Conservation (phyloP, 768 basidiomycete genomes). For the Chalciporus pseudorubinellus region DNA sequence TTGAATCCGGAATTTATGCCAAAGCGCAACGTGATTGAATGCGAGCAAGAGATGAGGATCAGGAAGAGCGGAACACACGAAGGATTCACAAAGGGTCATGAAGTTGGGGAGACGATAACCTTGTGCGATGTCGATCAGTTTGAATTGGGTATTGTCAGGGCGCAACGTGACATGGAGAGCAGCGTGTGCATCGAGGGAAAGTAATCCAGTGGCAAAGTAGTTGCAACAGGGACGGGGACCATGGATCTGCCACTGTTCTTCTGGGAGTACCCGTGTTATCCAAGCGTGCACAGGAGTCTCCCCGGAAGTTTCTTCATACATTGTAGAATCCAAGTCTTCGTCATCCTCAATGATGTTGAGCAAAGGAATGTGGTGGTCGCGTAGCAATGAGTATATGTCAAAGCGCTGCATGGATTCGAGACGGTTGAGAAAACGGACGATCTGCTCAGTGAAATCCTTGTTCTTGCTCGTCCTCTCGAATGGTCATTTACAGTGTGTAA, state of each 20-base stretch:
- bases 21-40: slow-evolving; percentile 1
- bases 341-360: neutral
- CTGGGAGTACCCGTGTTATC: neutral
- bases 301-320: neutral
- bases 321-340: no score
- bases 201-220: neutral
- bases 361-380: neutral
- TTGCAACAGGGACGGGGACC: neutral
- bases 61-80: no score
- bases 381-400: slow-evolving; percentile 18
- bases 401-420: slow-evolving; percentile 23
- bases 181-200: neutral
- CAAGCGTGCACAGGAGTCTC: neutral
- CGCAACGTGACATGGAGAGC: neutral
- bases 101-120: slow-evolving; percentile 32
- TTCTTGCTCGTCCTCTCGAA: slow-evolving; percentile 20
- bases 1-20: slow-evolving; percentile 27
- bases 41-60: no score
- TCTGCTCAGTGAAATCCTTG: slow-evolving; percentile 35
- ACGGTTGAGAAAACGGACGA: slow-evolving; percentile 31
- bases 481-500: slow-evolving; percentile 34
- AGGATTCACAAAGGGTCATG: no score
- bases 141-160: neutral
- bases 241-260: neutral
- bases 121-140: no score